These are phyloP conservation scores for Oenanthe sinensis DNA, from an alignment of 129 eudicot species.

Conservation along the genomic window DNA sequence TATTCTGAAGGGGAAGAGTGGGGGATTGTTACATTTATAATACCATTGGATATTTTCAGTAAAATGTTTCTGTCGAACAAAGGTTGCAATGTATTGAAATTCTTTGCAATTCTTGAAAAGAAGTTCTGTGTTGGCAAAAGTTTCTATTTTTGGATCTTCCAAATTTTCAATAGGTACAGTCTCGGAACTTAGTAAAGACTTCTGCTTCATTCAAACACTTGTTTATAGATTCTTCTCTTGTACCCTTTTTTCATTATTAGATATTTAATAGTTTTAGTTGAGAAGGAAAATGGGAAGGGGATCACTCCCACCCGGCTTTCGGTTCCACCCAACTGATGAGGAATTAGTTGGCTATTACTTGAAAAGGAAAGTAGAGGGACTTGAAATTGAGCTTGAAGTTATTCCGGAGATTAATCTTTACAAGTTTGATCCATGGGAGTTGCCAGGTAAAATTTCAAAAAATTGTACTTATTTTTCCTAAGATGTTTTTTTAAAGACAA, in stretches of 20 bases:
- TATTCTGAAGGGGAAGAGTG: conserved; percentile 15
- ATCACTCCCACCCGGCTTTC: conserved; percentile 84
- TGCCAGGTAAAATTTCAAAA: conserved; percentile 46
- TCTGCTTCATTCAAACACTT: not conserved
- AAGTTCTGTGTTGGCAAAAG: conserved; percentile 54
- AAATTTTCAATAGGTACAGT: conserved; percentile 52
- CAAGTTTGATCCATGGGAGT: conserved; percentile 89
- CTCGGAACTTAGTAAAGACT: conserved; percentile 30
- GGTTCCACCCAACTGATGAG: conserved; percentile 83
- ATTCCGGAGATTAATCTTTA: conserved; percentile 73
- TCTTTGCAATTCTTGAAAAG: conserved; percentile 46
- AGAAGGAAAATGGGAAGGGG: conserved; percentile 43
- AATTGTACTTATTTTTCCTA: not conserved
- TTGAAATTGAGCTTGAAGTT: conserved; percentile 73
- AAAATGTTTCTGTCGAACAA: conserved; percentile 58
- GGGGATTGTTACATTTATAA: conserved; percentile 6
- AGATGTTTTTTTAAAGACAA: not conserved
- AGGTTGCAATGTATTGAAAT: conserved; percentile 48
- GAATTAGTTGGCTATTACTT: conserved; percentile 74
- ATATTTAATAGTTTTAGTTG: conserved; percentile 11
- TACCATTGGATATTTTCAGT: conserved; percentile 18
- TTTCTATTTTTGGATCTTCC: conserved; percentile 82
- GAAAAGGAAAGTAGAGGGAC: conserved; percentile 61
- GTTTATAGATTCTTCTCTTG: not conserved
- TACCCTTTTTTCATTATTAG: not conserved